Conservation (phyloP, 1,284 basidiomycete species). For the Tylopilus sp. region DNA sequence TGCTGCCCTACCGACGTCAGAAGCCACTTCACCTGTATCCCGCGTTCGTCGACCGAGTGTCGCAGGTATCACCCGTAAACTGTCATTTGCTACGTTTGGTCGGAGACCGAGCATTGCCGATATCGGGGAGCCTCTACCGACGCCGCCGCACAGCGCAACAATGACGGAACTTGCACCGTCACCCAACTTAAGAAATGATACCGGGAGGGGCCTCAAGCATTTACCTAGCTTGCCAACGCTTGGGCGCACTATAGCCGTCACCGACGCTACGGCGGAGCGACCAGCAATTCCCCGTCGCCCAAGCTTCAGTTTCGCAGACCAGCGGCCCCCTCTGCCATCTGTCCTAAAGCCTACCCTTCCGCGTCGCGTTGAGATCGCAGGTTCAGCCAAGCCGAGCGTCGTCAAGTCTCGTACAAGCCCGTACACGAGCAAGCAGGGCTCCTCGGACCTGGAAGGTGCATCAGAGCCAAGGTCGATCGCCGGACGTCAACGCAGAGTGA, state of each 20-base stretch:
- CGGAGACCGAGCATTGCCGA: conserved; percentile 26
- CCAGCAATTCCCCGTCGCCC: conserved; percentile 17
- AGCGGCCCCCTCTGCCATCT: background rate
- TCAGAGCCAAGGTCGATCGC: background rate
- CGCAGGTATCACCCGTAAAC: conserved; percentile 30
- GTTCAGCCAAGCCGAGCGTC: conserved; percentile 14
- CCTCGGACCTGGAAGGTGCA: background rate
- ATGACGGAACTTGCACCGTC: conserved; percentile 20
- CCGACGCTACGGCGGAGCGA: background rate
- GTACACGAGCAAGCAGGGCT: conserved; percentile 3
- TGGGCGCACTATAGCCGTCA: conserved; percentile 1
- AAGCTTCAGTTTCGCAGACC: conserved; percentile 13
- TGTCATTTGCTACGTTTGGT: conserved; percentile 28
- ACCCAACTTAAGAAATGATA: conserved; percentile 12
- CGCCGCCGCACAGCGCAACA: conserved; percentile 14
- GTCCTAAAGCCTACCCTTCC: background rate
- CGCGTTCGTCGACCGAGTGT: conserved; percentile 27
- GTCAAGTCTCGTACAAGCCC: conserved; percentile 17
- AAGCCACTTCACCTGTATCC: conserved; percentile 8
- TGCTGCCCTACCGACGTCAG: conserved; percentile 4
- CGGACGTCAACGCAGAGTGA: conserved; percentile 22
- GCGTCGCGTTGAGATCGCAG: conserved; percentile 3
- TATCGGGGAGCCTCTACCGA: conserved; percentile 16
- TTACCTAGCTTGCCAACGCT: conserved; percentile 23
- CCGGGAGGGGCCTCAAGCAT: conserved; percentile 18